A percentile compares a stretch with the other conserved stretches of the same genome.
Conservation (phyloP, 1,139 yeast species). For the Nakaseomyces kungkrabaensis region DNA sequence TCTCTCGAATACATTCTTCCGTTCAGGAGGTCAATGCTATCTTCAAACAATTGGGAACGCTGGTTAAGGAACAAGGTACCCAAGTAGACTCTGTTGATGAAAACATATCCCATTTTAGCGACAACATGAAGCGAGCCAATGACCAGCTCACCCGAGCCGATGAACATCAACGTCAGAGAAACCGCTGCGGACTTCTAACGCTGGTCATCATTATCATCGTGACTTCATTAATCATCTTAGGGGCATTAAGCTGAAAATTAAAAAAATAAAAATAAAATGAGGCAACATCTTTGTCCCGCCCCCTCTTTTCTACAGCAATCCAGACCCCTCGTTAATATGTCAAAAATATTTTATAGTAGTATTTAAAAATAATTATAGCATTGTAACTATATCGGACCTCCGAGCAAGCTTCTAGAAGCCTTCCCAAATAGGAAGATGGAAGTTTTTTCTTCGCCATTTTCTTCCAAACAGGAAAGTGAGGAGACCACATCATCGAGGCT, state of each 20-base stretch:
- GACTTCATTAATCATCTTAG: slow-evolving; percentile 30
- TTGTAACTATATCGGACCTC: neutral
- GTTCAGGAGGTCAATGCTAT: slow-evolving; percentile 77
- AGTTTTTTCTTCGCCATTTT: neutral
- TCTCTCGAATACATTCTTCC: slow-evolving; percentile 62
- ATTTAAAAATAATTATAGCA: no score
- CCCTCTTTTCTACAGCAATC: neutral
- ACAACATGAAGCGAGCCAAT: slow-evolving; percentile 60
- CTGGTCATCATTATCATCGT: slow-evolving; percentile 38
- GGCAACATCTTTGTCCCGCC: neutral
- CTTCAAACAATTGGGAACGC: slow-evolving; percentile 65
- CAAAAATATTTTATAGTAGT: no score
- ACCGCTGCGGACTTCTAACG: slow-evolving; percentile 62
- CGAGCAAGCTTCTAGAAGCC: neutral
- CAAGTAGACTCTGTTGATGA: slow-evolving; percentile 78
- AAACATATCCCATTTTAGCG: slow-evolving; percentile 55
- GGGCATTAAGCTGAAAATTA: slow-evolving; percentile 29
- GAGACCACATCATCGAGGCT: neutral
- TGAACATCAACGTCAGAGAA: slow-evolving; percentile 56
- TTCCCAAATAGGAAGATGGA: neutral
- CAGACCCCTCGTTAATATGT: no score
- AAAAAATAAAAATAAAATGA: neutral
- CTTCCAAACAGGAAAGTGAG: neutral
- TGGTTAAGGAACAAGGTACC: slow-evolving; percentile 76
- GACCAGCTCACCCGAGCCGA: slow-evolving; percentile 64